Conservation (phyloP, 2,329 filamentous ascomycete species). For the Monosporascus sp. region DNA sequence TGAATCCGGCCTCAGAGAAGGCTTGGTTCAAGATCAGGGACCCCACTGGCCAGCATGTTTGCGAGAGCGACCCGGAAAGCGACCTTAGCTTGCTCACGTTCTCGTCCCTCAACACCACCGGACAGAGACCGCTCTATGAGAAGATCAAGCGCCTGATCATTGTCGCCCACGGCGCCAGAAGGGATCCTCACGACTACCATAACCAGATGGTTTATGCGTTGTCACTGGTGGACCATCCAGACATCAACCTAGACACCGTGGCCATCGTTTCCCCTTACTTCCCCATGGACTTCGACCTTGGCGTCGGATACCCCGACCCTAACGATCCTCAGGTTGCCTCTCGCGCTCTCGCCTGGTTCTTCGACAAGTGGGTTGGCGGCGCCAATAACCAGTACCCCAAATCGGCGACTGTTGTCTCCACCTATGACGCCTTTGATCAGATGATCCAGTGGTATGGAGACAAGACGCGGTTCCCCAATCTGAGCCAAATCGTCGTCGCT, state of each 20-base stretch:
- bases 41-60: constrained; percentile 2
- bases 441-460: constrained; percentile 6
- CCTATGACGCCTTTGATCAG: constrained; percentile 8
- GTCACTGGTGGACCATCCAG: neutral
- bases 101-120: constrained; percentile 1
- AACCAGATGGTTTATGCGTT: constrained; percentile 1
- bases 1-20: neutral
- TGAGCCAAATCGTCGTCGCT: constrained; percentile 7
- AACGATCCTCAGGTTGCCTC: neutral
- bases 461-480: constrained; percentile 7
- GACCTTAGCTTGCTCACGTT: constrained; percentile 4
- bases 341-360: constrained; percentile 6
- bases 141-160: constrained; percentile 1
- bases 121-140: neutral
- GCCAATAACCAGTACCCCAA: constrained; percentile 8
- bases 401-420: neutral
- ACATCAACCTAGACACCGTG: constrained; percentile 1
- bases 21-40: constrained; percentile 4
- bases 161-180: neutral
- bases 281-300: constrained; percentile 6
- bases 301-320: constrained; percentile 2
- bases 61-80: neutral
- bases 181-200: constrained; percentile 1
- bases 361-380: constrained; percentile 3
- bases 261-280: constrained; percentile 3